Evolutionary conservation across 208 protist genomes (phyloP), one percentile per base, ranked within the genome.

Genomic region (Acanthamoeba castellanii): DNA sequence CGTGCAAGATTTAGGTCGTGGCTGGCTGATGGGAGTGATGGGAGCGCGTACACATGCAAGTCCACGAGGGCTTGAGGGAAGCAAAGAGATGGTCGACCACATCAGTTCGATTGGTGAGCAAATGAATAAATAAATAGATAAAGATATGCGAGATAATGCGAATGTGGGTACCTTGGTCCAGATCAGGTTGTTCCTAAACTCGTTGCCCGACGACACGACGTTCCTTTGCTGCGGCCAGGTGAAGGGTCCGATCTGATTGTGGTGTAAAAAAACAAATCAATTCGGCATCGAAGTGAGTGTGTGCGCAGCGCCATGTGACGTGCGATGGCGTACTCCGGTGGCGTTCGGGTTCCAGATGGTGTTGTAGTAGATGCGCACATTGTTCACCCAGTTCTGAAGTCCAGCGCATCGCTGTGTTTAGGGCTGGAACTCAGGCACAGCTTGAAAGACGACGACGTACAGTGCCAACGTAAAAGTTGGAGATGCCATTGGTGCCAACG

Each of bases 401-500:
- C n/a, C n/a, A 16, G 6, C 22, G 59, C 59, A 27, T 70, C 27
- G 7, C 27, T 27, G 8, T 70, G 6, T 61, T 11, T 52, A 14
- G 47, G 4, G 7, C 47, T 52, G 47, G 7, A 52, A 14, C 7
- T 52, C 11, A 52, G 47, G 47, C n/a, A n/a, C n/a, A n/a, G n/a
- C n/a, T n/a, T n/a, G n/a, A n/a, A 55, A 55, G 13, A 16, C 8
- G 13, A 55, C 50, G 13, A 61, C 20, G 55, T 14, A 22, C 20
- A 22, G 9, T 22, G 18, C 6, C 47, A 45, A 45, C 27, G 34
- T 52, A 16, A 34, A 52, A 81, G 32, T 37, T 81, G 37, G 72
- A 5, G 11, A 81, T 81, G 72, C 72, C 72, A n/a, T 78, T 34
- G 72, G 72, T 81, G 30, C 72, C 72, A 50, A 81, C 72, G 30